Evolutionary conservation across 768 basidiomycete species (phyloP).

Genomic region (Amanita exitialis): DNA sequence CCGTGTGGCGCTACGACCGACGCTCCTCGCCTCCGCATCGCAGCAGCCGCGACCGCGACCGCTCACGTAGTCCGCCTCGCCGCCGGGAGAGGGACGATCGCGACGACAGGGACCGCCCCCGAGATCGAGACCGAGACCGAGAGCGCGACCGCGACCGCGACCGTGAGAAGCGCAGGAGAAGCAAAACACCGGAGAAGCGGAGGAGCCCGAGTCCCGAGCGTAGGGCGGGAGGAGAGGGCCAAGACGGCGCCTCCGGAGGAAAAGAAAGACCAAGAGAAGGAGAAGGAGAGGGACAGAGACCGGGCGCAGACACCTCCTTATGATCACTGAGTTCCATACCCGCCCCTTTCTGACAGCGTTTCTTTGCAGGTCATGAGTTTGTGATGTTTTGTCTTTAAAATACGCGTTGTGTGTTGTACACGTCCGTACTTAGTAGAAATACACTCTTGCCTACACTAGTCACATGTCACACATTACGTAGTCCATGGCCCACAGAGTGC

Average conservation of each 20-base stretch:
- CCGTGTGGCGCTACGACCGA: conserved; percentile 26
- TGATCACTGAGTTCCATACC: conserved; percentile 29
- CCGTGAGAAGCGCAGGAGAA: conserved; percentile 15
- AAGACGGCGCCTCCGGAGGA: conserved; percentile 9
- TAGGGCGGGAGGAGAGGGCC: conserved; percentile 13
- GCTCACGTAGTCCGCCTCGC: conserved; percentile 10
- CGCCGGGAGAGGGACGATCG: conserved; percentile 17
- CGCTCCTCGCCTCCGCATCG: conserved; percentile 18
- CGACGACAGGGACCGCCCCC: conserved; percentile 17
- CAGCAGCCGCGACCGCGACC: conserved; percentile 10
- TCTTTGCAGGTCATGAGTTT: neutral
- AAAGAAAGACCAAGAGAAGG: conserved; percentile 25
- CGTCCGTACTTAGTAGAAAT: neutral
- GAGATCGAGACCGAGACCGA: conserved; percentile 19
- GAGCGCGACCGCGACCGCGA: conserved; percentile 19
- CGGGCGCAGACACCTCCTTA: conserved; percentile 51
- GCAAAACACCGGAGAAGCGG: conserved; percentile 17
- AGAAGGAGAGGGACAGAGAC: conserved; percentile 31
- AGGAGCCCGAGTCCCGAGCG: conserved; percentile 13
- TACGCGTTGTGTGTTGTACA: neutral
- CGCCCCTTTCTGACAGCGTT: conserved; percentile 2
- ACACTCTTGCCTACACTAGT: neutral
- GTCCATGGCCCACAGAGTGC: conserved; percentile 9
- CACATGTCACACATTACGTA: neutral
- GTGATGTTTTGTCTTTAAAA: neutral